Percentiles rank a stretch among this genome's conserved stretches.
phyloP scores from a whole-genome alignment of 2,329 filamentous ascomycete genomes.

The Eutypa lata region DNA sequence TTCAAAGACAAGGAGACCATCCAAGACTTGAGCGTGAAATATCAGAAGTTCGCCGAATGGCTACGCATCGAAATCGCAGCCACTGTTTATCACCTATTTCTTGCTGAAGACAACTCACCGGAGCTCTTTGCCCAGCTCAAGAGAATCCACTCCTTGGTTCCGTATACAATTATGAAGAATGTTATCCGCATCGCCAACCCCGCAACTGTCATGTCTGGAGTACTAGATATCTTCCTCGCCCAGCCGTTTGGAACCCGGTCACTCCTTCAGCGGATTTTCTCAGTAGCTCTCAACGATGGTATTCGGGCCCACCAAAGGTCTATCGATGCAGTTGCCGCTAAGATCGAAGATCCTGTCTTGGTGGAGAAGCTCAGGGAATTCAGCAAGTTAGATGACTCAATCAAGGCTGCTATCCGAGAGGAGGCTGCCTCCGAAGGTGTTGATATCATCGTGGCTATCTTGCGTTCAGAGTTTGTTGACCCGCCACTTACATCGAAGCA shows the following conservation, averaged over 20 bases:
- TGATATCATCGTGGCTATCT: slow-evolving; percentile 80
- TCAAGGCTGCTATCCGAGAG: slow-evolving; percentile 70
- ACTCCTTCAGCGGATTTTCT: slow-evolving; percentile 90
- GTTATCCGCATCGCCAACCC: slow-evolving; percentile 96
- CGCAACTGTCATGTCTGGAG: slow-evolving; percentile 92
- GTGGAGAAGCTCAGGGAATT: slow-evolving; percentile 80
- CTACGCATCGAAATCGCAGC: slow-evolving; percentile 94
- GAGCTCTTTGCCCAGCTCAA: slow-evolving; percentile 93
- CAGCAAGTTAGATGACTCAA: slow-evolving; percentile 67
- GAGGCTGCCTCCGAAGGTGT: slow-evolving; percentile 73
- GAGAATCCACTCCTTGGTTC: slow-evolving; percentile 90
- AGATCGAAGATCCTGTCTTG: slow-evolving; percentile 78
- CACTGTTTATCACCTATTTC: slow-evolving; percentile 93
- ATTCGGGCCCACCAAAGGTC: slow-evolving; percentile 83
- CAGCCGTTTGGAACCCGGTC: slow-evolving; percentile 91
- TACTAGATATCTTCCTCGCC: slow-evolving; percentile 91
- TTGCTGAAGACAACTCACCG: slow-evolving; percentile 96
- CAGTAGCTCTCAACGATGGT: slow-evolving; percentile 84
- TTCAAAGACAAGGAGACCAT: slow-evolving; percentile 89
- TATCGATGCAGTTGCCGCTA: slow-evolving; percentile 72
- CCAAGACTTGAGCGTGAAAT: slow-evolving; percentile 85
- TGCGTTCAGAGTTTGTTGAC: slow-evolving; percentile 73
- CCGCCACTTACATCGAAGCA: slow-evolving; percentile 72
- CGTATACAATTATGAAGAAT: slow-evolving; percentile 91
- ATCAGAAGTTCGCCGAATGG: slow-evolving; percentile 98